Percentiles rank a stretch among this genome's conserved stretches.
These are phyloP conservation scores for Verticillium isaacii DNA, from an alignment of 2,329 filamentous ascomycete species.

Conservation along the genomic window DNA sequence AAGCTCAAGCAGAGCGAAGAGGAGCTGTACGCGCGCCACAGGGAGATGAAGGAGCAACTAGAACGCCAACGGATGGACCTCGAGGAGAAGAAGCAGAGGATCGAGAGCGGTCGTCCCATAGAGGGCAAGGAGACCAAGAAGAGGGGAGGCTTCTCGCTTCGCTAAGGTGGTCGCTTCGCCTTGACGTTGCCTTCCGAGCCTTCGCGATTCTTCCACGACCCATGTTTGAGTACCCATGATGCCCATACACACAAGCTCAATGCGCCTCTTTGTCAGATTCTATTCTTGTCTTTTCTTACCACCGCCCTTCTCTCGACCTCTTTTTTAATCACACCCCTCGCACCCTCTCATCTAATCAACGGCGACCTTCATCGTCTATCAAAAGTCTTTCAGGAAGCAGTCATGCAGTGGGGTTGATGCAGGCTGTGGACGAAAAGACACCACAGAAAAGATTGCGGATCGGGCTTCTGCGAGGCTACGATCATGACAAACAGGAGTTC, in stretches of 20 bases:
- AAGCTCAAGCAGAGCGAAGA: slow-evolving; percentile 99
- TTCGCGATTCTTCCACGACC: slow-evolving; percentile 35
- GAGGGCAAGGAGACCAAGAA: slow-evolving; percentile 92
- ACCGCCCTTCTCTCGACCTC: slow-evolving; percentile 9
- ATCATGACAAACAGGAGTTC: slow-evolving; percentile 13
- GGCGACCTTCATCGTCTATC: slow-evolving; percentile 12
- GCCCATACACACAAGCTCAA: slow-evolving; percentile 53
- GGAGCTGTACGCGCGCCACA: slow-evolving; percentile 94
- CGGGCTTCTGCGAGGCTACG: slow-evolving; percentile 12
- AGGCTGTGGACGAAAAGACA: slow-evolving; percentile 21
- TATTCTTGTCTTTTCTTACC: slow-evolving; percentile 28
- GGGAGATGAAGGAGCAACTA: slow-evolving; percentile 99
- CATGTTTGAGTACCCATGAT: slow-evolving; percentile 54
- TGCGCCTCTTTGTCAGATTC: slow-evolving; percentile 43
- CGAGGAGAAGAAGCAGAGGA: slow-evolving; percentile 94
- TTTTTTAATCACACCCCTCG: slow-evolving; percentile 9
- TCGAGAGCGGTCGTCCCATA: slow-evolving; percentile 92
- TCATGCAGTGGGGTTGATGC: slow-evolving; percentile 26
- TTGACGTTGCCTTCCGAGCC: slow-evolving; percentile 10
- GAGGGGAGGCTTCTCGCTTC: slow-evolving; percentile 93
- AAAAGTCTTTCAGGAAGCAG: slow-evolving; percentile 31
- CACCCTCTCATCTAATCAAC: slow-evolving; percentile 14
- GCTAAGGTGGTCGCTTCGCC: slow-evolving; percentile 50
- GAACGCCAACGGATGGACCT: slow-evolving; percentile 91
- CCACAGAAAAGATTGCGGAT: slow-evolving; percentile 7